phyloP scores from a whole-genome alignment of 2,329 filamentous ascomycete genomes.

The Aspergillus hiratsukae region DNA sequence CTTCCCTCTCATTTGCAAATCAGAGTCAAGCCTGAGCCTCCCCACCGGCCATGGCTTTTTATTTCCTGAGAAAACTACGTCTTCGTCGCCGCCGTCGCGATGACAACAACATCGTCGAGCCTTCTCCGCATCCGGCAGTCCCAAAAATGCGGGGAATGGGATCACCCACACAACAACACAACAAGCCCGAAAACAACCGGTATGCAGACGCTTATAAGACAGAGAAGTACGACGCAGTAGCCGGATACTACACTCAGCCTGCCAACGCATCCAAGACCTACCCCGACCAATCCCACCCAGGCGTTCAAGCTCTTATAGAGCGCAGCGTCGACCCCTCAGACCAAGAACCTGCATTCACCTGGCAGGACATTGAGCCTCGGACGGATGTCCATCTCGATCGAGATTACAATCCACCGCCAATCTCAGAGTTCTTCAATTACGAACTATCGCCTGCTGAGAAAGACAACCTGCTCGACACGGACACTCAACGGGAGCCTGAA shows the following conservation, averaged over 20 bases:
- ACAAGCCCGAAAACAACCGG: not conserved
- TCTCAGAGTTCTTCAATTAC: not conserved
- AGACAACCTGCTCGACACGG: not conserved
- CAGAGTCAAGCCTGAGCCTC: too few relatives aligned
- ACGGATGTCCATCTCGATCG: not conserved
- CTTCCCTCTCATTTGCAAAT: not conserved
- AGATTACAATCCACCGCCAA: too few relatives aligned
- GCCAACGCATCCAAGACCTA: not conserved
- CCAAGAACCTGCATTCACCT: constrained; percentile 4
- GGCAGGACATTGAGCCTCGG: constrained; percentile 7
- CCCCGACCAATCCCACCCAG: not conserved
- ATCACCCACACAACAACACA: not conserved
- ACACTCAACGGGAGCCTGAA: not conserved
- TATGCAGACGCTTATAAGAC: not conserved
- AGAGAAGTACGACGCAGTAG: not conserved
- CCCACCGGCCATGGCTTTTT: not conserved
- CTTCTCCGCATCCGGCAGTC: not conserved
- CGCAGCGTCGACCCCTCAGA: constrained; percentile 1
- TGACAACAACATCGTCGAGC: not conserved
- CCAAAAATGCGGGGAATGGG: not conserved
- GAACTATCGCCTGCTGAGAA: not conserved
- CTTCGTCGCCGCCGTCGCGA: not conserved
- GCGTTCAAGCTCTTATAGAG: not conserved
- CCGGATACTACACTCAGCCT: not conserved
- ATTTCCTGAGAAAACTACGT: not conserved